Evolutionary conservation across 768 basidiomycete species (phyloP).

Genomic region (Phaeotremella skinneri): DNA sequence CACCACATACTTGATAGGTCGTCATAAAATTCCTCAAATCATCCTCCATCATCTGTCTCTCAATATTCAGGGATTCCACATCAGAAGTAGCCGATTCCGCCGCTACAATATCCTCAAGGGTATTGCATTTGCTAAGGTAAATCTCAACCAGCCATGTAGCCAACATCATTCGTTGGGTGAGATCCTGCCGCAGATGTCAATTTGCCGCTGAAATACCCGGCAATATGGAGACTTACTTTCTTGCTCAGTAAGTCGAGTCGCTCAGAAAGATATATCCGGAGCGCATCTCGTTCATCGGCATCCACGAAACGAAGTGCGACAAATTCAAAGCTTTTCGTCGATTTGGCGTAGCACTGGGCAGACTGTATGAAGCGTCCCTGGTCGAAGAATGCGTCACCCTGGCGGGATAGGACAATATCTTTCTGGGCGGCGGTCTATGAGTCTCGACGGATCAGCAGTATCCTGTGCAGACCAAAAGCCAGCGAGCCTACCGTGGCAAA

Average conservation of each 20-base stretch:
- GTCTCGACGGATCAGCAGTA: conserved; percentile 4
- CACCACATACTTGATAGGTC: conserved; percentile 74
- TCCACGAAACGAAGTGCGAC: conserved; percentile 88
- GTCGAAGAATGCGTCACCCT: conserved; percentile 75
- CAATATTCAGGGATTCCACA: conserved; percentile 76
- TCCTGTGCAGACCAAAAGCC: background rate
- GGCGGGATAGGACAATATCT: conserved; percentile 75
- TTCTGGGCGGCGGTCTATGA: conserved; percentile 78
- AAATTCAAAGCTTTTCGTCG: conserved; percentile 77
- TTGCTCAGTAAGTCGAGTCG: conserved; percentile 80
- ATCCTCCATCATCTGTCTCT: conserved; percentile 80
- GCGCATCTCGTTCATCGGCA: conserved; percentile 79
- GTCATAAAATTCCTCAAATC: conserved; percentile 89
- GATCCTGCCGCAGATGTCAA: conserved; percentile 60
- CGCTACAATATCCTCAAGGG: conserved; percentile 88
- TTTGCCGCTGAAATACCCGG: background rate
- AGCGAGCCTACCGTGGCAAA: conserved; percentile 70
- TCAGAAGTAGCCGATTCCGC: conserved; percentile 70
- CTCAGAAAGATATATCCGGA: conserved; percentile 84
- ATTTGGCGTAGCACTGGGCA: conserved; percentile 87
- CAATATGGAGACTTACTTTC: conserved; percentile 58
- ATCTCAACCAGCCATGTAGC: conserved; percentile 99
- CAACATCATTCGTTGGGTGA: conserved; percentile 93
- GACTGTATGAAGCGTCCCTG: conserved; percentile 83
- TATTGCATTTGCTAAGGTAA: conserved; percentile 93